A percentile compares a stretch with the other conserved stretches of the same genome.
phyloP scores from a whole-genome alignment of 495 filamentous ascomycete species.

The Achaetomiella virescens region DNA sequence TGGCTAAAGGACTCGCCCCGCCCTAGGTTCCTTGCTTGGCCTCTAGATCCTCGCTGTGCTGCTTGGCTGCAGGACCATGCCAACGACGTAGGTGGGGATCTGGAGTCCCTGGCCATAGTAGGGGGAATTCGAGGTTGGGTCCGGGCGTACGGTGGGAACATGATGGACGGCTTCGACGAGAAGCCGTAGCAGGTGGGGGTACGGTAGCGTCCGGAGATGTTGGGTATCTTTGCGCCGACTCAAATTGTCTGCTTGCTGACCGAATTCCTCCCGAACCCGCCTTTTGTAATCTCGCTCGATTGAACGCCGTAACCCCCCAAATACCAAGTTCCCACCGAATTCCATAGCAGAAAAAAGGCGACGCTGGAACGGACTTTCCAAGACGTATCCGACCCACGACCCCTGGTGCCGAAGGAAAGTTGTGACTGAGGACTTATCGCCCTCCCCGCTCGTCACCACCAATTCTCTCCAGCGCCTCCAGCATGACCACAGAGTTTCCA shows the following conservation, averaged over 20 bases:
- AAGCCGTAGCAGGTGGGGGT: constrained; percentile 38
- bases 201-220: background rate
- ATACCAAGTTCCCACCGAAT: constrained; percentile 7
- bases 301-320: constrained; percentile 15
- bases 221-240: constrained; percentile 14
- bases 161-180: constrained; percentile 45
- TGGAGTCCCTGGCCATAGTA: constrained; percentile 39
- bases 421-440: background rate
- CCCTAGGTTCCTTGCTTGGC: constrained; percentile 37
- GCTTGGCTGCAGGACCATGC: constrained; percentile 45
- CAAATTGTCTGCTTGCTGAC: background rate
- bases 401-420: background rate
- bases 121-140: constrained; percentile 49
- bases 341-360: background rate
- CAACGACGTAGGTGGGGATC: constrained; percentile 26
- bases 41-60: constrained; percentile 43
- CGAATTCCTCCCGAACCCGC: background rate
- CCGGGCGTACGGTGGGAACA: constrained; percentile 35
- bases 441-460: constrained; percentile 40
- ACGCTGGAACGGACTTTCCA: background rate
- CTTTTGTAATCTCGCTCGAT: constrained; percentile 1
- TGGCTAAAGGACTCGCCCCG: background rate
- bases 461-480: constrained; percentile 68
- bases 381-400: background rate
- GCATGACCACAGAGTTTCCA: constrained; percentile 93